Evolutionary conservation across 495 filamentous ascomycete genomes (phyloP), one percentile per base, ranked within the genome.

Genomic region (Aspergillus heteromorphus): DNA sequence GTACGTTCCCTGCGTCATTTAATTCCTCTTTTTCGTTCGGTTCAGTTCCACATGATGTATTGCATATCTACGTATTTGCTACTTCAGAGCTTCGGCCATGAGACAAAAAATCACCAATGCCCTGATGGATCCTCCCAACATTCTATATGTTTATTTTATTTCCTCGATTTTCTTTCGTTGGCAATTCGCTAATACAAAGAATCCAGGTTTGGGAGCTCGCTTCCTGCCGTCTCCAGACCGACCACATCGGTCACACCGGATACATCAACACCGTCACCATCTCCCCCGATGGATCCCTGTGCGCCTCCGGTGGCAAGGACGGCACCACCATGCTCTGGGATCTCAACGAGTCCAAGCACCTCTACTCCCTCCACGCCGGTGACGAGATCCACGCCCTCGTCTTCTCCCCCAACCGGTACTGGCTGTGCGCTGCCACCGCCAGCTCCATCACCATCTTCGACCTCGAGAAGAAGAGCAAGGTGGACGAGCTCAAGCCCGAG

Each of bases 261-360:
- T 97, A 99, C 84, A 99, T 99, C 85, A 99, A 99, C 88, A 95
- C 93, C 72, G 93, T 99, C 76, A 99, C 93, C 72, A 97, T 99
- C 84, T 97, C 95, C 63, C 93, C 93, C 69, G 93, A 99, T 73
- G 93, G 93, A 65, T 99, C 93, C 58, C 93, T 99, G 68, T 99
- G 93, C 82, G 93, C 93, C 54, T 97, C 93, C 59, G 93, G 95
- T 71, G 93, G 93, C 71, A 99, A 99, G 84, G 93, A 99, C 81
- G 93, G 93, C 73, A 97, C 93, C 68, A 97, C 93, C 71, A 99
- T 99, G 93, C 91, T 99, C 63, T 99, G 93, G 93, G 93, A 99
- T 70, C 87, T 99, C 59, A 99, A 99, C 87, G 93, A 99, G 86
- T 96, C 91, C 73, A 99, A 99, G 87, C 93, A 99, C 83, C 88